Evolutionary conservation across 2,329 filamentous ascomycete genomes (phyloP).

Genomic region (Diaporthe ampelina): DNA sequence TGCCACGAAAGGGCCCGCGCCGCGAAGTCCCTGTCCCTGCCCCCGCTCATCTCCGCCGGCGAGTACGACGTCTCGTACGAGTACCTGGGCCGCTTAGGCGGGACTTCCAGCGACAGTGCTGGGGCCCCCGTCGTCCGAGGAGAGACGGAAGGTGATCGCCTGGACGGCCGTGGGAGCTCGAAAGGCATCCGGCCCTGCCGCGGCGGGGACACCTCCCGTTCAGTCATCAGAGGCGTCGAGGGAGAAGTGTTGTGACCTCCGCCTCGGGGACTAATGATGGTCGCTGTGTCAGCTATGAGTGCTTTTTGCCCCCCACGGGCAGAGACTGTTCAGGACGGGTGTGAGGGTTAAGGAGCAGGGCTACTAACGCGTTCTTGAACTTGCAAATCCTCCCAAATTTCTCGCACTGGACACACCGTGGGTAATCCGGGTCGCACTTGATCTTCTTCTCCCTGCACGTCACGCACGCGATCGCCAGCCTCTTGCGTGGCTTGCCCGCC

Average conservation of each 20-base stretch:
- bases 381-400: conserved; percentile 90
- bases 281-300: conserved; percentile 39
- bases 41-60: conserved; percentile 48
- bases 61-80: conserved; percentile 61
- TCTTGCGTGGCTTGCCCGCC: conserved; percentile 91
- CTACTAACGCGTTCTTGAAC: conserved; percentile 85
- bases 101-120: conserved; percentile 49
- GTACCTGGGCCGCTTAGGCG: conserved; percentile 64
- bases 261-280: conserved; percentile 63
- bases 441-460: conserved; percentile 98
- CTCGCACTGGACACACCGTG: conserved; percentile 91
- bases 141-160: conserved; percentile 63
- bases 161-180: conserved; percentile 57
- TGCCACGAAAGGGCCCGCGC: conserved; percentile 44
- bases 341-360: not conserved
- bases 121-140: conserved; percentile 57
- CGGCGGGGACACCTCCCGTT: conserved; percentile 60
- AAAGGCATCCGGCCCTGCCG: conserved; percentile 46
- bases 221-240: conserved; percentile 61
- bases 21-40: conserved; percentile 49
- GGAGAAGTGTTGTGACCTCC: conserved; percentile 66
- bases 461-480: conserved; percentile 91
- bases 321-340: not conserved
- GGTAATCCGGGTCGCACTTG: conserved; percentile 91
- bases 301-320: conserved; percentile 40